Percentiles rank a stretch among this genome's conserved stretches.
Conservation (phyloP, 2,329 filamentous ascomycete species). For the Xylaria arbuscula region DNA sequence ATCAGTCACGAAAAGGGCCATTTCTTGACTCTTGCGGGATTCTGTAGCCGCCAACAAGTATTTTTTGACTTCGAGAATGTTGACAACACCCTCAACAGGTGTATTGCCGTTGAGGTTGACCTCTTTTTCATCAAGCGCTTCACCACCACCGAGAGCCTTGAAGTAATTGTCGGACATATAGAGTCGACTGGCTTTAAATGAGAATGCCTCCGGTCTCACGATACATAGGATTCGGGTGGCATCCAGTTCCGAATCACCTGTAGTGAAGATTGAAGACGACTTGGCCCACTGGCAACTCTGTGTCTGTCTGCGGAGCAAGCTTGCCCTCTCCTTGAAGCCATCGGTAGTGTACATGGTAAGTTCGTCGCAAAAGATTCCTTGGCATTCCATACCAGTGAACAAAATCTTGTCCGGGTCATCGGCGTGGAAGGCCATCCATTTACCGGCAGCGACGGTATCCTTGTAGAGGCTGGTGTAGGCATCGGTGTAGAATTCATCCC, state of each 20-base stretch:
- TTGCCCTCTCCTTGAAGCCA: slow-evolving; percentile 77
- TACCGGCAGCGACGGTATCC: slow-evolving; percentile 54
- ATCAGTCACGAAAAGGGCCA: slow-evolving; percentile 89
- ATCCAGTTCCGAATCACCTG: slow-evolving; percentile 73
- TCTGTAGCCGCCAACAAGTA: slow-evolving; percentile 86
- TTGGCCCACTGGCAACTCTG: slow-evolving; percentile 90
- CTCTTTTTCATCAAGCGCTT: slow-evolving; percentile 72
- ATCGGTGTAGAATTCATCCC: slow-evolving; percentile 77
- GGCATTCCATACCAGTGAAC: slow-evolving; percentile 80
- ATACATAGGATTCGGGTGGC: slow-evolving; percentile 83
- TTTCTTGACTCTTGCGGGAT: slow-evolving; percentile 83
- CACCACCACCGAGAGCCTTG: slow-evolving; percentile 59
- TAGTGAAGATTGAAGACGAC: slow-evolving; percentile 76
- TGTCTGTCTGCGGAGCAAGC: slow-evolving; percentile 74
- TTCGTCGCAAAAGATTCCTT: slow-evolving; percentile 71
- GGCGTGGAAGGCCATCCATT: slow-evolving; percentile 82
- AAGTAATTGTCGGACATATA: slow-evolving; percentile 89
- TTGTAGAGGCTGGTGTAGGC: slow-evolving; percentile 66
- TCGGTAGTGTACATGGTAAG: slow-evolving; percentile 81
- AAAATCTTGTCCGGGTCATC: slow-evolving; percentile 85
- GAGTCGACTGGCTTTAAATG: slow-evolving; percentile 77
- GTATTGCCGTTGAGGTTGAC: slow-evolving; percentile 79
- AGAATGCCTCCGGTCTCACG: slow-evolving; percentile 76
- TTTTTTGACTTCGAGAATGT: slow-evolving; percentile 84
- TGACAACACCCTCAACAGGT: slow-evolving; percentile 82